These are phyloP conservation scores for Leccinum subgranulosum DNA, from an alignment of 768 basidiomycete species.

Conservation along the genomic window DNA sequence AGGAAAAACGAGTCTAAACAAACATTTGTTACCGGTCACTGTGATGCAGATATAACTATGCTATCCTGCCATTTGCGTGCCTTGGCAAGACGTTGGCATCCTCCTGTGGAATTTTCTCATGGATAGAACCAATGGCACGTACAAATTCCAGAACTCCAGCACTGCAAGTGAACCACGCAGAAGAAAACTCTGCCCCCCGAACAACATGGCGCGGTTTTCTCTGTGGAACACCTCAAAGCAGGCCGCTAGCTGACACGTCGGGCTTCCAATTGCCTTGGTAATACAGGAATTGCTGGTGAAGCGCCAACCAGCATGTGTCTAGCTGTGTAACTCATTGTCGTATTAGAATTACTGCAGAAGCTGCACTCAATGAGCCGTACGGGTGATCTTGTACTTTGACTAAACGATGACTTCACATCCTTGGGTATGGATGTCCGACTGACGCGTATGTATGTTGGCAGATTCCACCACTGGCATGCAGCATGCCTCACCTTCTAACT, in stretches of 20 bases:
- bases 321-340: no score
- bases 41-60: neutral
- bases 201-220: neutral
- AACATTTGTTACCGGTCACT: neutral
- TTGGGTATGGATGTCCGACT: neutral
- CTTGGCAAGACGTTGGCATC: constrained; percentile 3
- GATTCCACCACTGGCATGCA: neutral
- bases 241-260: neutral
- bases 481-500: neutral
- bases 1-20: no score
- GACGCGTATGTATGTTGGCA: neutral
- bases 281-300: no score
- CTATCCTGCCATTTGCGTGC: neutral
- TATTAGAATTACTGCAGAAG: no score
- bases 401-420: neutral
- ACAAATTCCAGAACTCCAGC: no score
- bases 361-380: no score
- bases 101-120: constrained; percentile 1
- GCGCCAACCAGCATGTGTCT: no score
- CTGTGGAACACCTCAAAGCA: neutral
- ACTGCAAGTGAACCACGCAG: neutral
- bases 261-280: neutral
- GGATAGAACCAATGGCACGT: neutral
- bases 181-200: neutral
- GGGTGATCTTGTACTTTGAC: neutral